Conservation (phyloP, 2,329 filamentous ascomycete genomes). For the Alternaria longipes region DNA sequence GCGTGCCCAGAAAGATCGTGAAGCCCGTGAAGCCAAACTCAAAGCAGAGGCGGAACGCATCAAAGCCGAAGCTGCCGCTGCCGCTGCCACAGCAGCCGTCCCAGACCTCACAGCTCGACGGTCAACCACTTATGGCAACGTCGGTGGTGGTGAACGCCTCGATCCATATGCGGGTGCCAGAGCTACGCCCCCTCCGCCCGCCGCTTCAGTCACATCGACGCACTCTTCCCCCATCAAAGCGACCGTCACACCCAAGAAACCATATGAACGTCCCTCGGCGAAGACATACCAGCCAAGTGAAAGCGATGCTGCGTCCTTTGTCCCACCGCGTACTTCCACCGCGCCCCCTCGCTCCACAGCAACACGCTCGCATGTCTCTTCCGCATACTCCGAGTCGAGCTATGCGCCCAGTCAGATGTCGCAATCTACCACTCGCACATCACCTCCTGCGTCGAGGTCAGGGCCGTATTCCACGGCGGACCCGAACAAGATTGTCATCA, state of each 20-base stretch:
- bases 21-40: slow-evolving; percentile 48
- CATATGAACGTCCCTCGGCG: slow-evolving; percentile 61
- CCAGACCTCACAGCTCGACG: slow-evolving; percentile 39
- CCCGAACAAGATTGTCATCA: slow-evolving; percentile 95
- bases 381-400: slow-evolving; percentile 80
- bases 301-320: slow-evolving; percentile 9
- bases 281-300: slow-evolving; percentile 68
- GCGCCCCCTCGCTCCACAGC: slow-evolving; percentile 46
- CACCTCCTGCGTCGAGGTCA: slow-evolving; percentile 80
- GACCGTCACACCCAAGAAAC: slow-evolving; percentile 51
- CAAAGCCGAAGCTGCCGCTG: slow-evolving; percentile 27
- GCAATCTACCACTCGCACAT: slow-evolving; percentile 81
- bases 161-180: slow-evolving; percentile 71
- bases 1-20: slow-evolving; percentile 50
- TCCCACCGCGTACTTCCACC: slow-evolving; percentile 40
- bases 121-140: slow-evolving; percentile 50
- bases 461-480: slow-evolving; percentile 87
- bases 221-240: slow-evolving; percentile 52
- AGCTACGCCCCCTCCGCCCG: slow-evolving; percentile 57
- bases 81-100: slow-evolving; percentile 32
- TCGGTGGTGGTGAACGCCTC: slow-evolving; percentile 71
- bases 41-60: slow-evolving; percentile 49
- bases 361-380: slow-evolving; percentile 50
- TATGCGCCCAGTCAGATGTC: slow-evolving; percentile 74
- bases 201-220: slow-evolving; percentile 47